A percentile compares a stretch with the other conserved stretches of the same genome.
These are phyloP conservation scores for Phytophthora agathidicida DNA, from an alignment of 352 stramenopile genomes.

Conservation along the genomic window DNA sequence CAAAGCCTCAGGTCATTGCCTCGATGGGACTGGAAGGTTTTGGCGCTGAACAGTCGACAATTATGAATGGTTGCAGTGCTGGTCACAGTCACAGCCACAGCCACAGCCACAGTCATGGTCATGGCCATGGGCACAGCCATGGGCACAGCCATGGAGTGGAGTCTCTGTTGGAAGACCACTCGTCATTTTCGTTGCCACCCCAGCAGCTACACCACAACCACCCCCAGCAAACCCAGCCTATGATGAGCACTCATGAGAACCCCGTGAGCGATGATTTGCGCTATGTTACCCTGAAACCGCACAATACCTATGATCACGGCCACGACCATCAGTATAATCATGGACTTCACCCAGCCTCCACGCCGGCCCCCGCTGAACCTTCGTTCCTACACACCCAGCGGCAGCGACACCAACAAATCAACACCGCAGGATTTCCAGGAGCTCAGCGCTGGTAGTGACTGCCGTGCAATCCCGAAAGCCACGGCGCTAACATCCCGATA, in stretches of 20 bases:
- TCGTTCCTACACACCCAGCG: slow-evolving; percentile 11
- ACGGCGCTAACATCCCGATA: background rate
- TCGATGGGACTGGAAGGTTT: slow-evolving; percentile 5
- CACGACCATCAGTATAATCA: too few relatives aligned
- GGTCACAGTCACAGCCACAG: slow-evolving; percentile 18
- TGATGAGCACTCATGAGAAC: slow-evolving; percentile 74
- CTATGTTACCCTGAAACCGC: slow-evolving; percentile 16
- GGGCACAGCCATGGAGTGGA: slow-evolving; percentile 29
- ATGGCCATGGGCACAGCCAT: slow-evolving; percentile 30
- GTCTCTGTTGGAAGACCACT: slow-evolving; percentile 4
- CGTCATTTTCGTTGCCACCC: slow-evolving; percentile 16
- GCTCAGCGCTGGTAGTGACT: slow-evolving; percentile 22
- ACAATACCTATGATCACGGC: slow-evolving; percentile 13
- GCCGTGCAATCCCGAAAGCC: background rate
- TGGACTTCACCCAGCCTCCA: slow-evolving; percentile 9
- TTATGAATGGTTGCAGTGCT: slow-evolving; percentile 24
- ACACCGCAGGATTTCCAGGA: slow-evolving; percentile 12
- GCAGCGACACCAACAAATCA: slow-evolving; percentile 20
- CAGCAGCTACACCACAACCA: slow-evolving; percentile 19
- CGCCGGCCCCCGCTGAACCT: background rate
- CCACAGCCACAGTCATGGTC: slow-evolving; percentile 25
- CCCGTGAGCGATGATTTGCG: slow-evolving; percentile 58
- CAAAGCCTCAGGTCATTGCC: slow-evolving; percentile 42
- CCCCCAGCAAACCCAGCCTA: slow-evolving; percentile 21
- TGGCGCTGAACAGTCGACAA: slow-evolving; percentile 1